Conservation (phyloP, 805 yeast genomes). For the Monosporozyma unispora region DNA sequence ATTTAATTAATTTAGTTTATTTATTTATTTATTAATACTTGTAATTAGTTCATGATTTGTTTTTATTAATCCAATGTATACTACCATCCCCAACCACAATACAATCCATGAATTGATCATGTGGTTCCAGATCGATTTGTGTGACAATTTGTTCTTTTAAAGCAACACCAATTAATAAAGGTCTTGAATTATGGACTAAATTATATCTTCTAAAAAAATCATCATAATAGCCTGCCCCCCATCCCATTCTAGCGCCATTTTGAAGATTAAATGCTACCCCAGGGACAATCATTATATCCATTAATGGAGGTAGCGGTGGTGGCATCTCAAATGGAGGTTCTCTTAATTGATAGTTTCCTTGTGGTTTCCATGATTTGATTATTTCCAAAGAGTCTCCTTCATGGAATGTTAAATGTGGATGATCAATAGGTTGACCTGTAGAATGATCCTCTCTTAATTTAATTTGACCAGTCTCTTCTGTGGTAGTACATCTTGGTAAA, state of each 20-base stretch:
- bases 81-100: slow-evolving; percentile 25
- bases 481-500: slow-evolving; percentile 45
- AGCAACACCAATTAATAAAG: slow-evolving; percentile 25
- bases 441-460: slow-evolving; percentile 12
- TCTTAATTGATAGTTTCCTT: slow-evolving; percentile 54
- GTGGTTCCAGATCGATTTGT: slow-evolving; percentile 21
- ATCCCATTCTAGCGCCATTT: slow-evolving; percentile 59
- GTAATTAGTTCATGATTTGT: slow-evolving; percentile 28
- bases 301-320: slow-evolving; percentile 22
- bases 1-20: slow-evolving; percentile 10
- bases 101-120: slow-evolving; percentile 27
- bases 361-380: slow-evolving; percentile 45
- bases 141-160: slow-evolving; percentile 23
- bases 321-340: slow-evolving; percentile 47
- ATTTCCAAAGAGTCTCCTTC: slow-evolving; percentile 35
- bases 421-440: slow-evolving; percentile 12
- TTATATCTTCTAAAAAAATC: slow-evolving; percentile 50
- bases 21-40: slow-evolving; percentile 44
- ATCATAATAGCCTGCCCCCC: slow-evolving; percentile 92
- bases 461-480: slow-evolving; percentile 23
- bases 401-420: slow-evolving; percentile 49
- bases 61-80: slow-evolving; percentile 8
- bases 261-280: slow-evolving; percentile 61
- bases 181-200: slow-evolving; percentile 14
- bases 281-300: slow-evolving; percentile 74